Base-by-base conservation (phyloP, 306 rosid genomes). In the Gastrolobium bilobum region DNA sequence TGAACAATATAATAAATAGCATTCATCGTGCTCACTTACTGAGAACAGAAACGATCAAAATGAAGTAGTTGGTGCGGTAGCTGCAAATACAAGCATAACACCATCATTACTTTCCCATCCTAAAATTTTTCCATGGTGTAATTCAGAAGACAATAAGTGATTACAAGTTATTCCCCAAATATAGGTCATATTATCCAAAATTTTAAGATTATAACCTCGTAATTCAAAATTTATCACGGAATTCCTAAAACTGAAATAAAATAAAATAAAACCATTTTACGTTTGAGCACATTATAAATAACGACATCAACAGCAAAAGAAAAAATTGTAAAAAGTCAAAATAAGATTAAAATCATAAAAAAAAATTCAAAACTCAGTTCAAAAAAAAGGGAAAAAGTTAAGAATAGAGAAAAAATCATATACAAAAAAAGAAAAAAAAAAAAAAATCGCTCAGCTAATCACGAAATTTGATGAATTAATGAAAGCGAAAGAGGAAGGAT, bases 41-140 rank as follows among this genome's bases (percentile, higher is more conserved):
- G 60, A 95, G 99, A 82, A 95, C 78, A 79, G 86, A 76, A 57
- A 89, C 86, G 80, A 93, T 84, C 98, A 93, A 76, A 64, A 93
- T 77, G 92, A 95, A 95, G 84, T 95, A 95, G 89, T 93, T 95
- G 81, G 98, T 95, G 75, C 98, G 83, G 71, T 95, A 93, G 85
- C 99, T 95, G 93, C 91, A 86, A 73, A 81, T 29, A 54, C 70
- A 81, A 59, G 31, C 71, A 68, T 11, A 77, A 85, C 20, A 61
- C 4, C 64, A 62, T 13, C 63, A 47, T 62, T 73, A 77, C 10
- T 76, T 52, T 10, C 34, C 10, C 53, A 64, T 66, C 70, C 60
- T 42, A 62, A 33, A 76, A 68, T 54, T 13, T 35, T 2, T 31
- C 13, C 4, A 51, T 30, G 5, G 51, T 69, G 43, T 39, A 68